Evolutionary conservation across 768 basidiomycete species (phyloP).

Genomic region (Termitomyces bulborhizus): DNA sequence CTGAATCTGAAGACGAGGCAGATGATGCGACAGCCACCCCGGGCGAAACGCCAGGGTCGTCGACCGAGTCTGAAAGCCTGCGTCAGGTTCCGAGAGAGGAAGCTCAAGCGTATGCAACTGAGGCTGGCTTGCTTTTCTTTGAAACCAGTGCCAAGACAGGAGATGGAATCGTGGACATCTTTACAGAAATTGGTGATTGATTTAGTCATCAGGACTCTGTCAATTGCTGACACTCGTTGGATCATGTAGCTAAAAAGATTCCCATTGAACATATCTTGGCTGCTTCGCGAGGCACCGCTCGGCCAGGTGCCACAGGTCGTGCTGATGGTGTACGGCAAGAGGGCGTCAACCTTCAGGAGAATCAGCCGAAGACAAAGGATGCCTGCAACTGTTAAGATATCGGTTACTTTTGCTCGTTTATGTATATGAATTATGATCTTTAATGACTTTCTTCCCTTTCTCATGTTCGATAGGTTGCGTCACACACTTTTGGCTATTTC

Average conservation of each 20-base stretch:
- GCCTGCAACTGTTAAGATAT: constrained; percentile 71
- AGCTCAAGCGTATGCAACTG: constrained; percentile 93
- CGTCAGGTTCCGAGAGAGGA: constrained; percentile 93
- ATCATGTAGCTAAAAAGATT: constrained; percentile 46
- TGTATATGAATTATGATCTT: constrained; percentile 16
- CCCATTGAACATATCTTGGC: constrained; percentile 92
- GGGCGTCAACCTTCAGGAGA: constrained; percentile 69
- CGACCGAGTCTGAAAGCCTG: constrained; percentile 60
- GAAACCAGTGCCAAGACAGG: constrained; percentile 98
- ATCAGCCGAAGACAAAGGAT: constrained; percentile 59
- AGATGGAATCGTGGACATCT: constrained; percentile 91
- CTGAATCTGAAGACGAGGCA: constrained; percentile 83
- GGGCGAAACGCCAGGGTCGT: constrained; percentile 55
- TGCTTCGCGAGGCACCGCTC: constrained; percentile 67
- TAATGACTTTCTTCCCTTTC: constrained; percentile 21
- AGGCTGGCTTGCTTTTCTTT: constrained; percentile 92
- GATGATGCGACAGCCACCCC: constrained; percentile 91
- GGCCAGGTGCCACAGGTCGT: constrained; percentile 54
- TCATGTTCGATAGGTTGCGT: constrained; percentile 8
- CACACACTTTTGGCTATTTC: neutral
- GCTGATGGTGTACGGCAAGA: constrained; percentile 44
- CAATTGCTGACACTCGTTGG: neutral
- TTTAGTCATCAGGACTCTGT: neutral
- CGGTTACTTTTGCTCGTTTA: constrained; percentile 11
- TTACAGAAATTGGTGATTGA: constrained; percentile 91